A percentile compares a stretch with the other conserved stretches of the same genome.
Evolutionary conservation across 202 grass and related monocot genomes (phyloP).

Genomic region (Digitaria exilis): DNA sequence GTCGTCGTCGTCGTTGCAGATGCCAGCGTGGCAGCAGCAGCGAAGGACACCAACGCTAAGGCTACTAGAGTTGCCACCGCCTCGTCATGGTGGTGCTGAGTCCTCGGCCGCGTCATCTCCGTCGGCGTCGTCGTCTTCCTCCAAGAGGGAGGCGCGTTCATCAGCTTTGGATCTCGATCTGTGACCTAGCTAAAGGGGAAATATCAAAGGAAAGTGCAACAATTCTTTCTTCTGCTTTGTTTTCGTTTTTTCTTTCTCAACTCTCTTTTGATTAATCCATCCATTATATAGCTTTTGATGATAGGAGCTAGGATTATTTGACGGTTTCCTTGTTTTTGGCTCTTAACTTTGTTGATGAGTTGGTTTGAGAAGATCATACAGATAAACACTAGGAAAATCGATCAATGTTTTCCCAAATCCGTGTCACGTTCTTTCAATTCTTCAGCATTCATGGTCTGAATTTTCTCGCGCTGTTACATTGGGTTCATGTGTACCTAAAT

Average conservation of each 20-base stretch:
- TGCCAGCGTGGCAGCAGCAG: conserved; percentile 59
- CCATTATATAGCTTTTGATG: conserved; percentile 42
- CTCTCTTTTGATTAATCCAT: conserved; percentile 30
- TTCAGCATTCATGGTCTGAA: conserved; percentile 27
- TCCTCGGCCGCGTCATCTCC: conserved; percentile 46
- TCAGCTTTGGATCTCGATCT: conserved; percentile 90
- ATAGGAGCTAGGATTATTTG: conserved; percentile 61
- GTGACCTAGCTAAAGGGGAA: conserved; percentile 62
- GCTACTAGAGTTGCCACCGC: conserved; percentile 49
- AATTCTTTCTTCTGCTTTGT: conserved; percentile 41
- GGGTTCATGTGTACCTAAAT: not conserved
- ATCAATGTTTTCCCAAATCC: conserved; percentile 28
- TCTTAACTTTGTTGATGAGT: conserved; percentile 41
- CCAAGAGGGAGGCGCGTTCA: conserved; percentile 60
- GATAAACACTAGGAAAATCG: conserved; percentile 43
- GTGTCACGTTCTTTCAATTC: not conserved
- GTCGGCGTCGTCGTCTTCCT: conserved; percentile 72
- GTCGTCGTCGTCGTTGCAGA: no score
- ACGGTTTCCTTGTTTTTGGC: conserved; percentile 34
- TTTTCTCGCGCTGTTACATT: conserved; percentile 28
- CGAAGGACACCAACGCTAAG: conserved; percentile 49
- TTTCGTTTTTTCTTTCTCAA: conserved; percentile 20
- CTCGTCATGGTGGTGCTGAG: conserved; percentile 27
- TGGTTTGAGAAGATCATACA: conserved; percentile 56
- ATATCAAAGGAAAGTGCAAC: conserved; percentile 59